Base-by-base conservation (phyloP, 1,139 yeast genomes). In the Pichia sorboxylosa region DNA sequence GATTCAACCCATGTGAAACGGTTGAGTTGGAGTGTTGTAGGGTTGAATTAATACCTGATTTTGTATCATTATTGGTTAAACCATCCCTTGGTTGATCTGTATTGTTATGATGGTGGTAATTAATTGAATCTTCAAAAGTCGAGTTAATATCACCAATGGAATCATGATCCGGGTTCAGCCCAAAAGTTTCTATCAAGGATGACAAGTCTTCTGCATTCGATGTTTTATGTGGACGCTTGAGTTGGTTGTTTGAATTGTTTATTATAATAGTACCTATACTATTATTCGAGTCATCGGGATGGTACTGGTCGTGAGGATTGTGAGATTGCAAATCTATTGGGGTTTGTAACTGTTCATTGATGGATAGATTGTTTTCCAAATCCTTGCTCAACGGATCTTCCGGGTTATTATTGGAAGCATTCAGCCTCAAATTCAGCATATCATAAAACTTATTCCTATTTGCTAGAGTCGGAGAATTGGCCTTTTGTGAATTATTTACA, bases 171-270 rank as follows among this genome's bases (percentile, higher is more conserved):
- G n/a, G n/a, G n/a, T n/a, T n/a, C n/a, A n/a, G n/a, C n/a, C n/a
- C n/a, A 9, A 24, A 24, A 13, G 11, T 6, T n/a, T 28, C 29
- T 21, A 29, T 21, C 11, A 29, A 25, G 23, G 32, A 26, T 15
- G 29, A 24, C 22, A 26, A 26, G 18, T 33, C 35, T n/a, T n/a
- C n/a, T n/a, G n/a, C n/a, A n/a, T n/a, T n/a, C n/a, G n/a, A n/a
- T n/a, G n/a, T n/a, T n/a, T n/a, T n/a, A n/a, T n/a, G n/a, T n/a
- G n/a, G n/a, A 44, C 29, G 6, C 46, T 29, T 3, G 41, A 17
- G n/a, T 43, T 45, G 21, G 29, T 36, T 13, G 24, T 30, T 27
- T 5, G 30, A 21, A 14, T 7, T 19, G 19, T 33, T 28, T 9
- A 17, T 25, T 11, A 13, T 4, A 29, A 29, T 29, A 29, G 32